Conservation (phyloP, 179 eudicot species). For the Silene coronaria region DNA sequence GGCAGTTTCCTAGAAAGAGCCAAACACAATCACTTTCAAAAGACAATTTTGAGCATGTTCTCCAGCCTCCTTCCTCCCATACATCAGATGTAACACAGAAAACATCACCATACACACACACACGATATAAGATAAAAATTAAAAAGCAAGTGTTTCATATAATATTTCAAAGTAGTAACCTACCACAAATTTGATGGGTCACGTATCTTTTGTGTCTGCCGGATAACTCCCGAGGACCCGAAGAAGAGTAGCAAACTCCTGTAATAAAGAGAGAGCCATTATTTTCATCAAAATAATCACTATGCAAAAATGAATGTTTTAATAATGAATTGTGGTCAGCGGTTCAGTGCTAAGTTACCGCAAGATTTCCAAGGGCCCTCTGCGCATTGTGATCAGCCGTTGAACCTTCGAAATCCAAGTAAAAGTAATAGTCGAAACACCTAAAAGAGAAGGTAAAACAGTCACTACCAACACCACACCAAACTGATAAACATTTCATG, state of each 20-base stretch:
- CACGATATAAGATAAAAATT: not conserved
- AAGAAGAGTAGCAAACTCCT: conserved; percentile 74
- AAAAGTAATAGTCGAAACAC: conserved; percentile 64
- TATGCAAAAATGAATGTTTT: not conserved
- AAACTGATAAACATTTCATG: not conserved
- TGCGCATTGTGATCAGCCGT: conserved; percentile 78
- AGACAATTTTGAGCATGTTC: too few relatives aligned
- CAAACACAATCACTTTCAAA: too few relatives aligned
- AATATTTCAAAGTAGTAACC: not conserved
- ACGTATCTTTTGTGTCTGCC: conserved; percentile 46
- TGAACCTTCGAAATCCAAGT: conserved; percentile 83
- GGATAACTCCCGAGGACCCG: conserved; percentile 88
- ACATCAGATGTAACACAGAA: too few relatives aligned
- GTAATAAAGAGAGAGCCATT: conserved; percentile 23
- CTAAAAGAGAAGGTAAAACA: conserved; percentile 25
- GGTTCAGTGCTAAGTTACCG: conserved; percentile 32
- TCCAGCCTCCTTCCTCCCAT: too few relatives aligned
- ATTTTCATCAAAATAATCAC: not conserved
- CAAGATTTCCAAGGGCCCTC: conserved; percentile 72
- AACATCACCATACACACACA: not conserved
- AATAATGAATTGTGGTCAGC: not conserved
- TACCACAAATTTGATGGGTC: conserved; percentile 16
- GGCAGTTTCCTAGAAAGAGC: too few relatives aligned
- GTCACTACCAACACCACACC: not conserved
- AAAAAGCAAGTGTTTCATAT: not conserved